Evolutionary conservation across 2,329 filamentous ascomycete genomes (phyloP), one percentile per base, ranked within the genome.

Genomic region (Dothiorella sarmentorum): DNA sequence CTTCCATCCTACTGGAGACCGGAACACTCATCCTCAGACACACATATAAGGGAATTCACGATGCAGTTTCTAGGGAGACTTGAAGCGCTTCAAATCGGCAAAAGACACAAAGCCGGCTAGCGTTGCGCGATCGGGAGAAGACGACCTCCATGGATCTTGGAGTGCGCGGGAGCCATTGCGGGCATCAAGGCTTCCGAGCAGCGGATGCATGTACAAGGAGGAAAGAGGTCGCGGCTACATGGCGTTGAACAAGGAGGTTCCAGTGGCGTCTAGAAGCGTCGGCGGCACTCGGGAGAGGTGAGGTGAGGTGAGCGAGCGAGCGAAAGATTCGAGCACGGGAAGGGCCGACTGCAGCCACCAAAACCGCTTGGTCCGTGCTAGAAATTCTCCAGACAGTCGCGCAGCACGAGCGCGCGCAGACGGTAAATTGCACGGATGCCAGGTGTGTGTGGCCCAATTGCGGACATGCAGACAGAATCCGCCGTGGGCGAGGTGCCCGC

Each of bases 211-310:
- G n/a, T n/a, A n/a, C n/a, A 17, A 40, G 37, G 35, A 38, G 1
- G 37, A 20, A 40, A 80, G 66, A 3, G 69, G 67, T 61, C 85
- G 82, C 0, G 80, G 79, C 63, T 85, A 85, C 0, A 82, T 86
- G 57, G 86, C 77, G 58, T 86, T 40, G 10, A 24, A 26, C 20
- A 13, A 20, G 3, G 40, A 27, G 24, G 80, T 78, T 0, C 82
- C 80, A 0, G 85, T 68, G 0, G 82, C 85, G 2, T 82, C 76
- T 2, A 68, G 61, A 13, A 74, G 72, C 0, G 72, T 63, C 1
- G 71, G 69, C 26, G 26, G 44, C 17, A 38, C 17, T 38, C 29
- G 29, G 61, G 85, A 81, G 27, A 82, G 76, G 40, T 71, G 64
- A 17, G 73, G 70, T 2, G 75, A 77, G 27, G 17, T 13, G 15